Percentiles rank a stretch among this genome's conserved stretches.
Conservation (phyloP, 2,329 filamentous ascomycete species). For the Diaporthe capsici region DNA sequence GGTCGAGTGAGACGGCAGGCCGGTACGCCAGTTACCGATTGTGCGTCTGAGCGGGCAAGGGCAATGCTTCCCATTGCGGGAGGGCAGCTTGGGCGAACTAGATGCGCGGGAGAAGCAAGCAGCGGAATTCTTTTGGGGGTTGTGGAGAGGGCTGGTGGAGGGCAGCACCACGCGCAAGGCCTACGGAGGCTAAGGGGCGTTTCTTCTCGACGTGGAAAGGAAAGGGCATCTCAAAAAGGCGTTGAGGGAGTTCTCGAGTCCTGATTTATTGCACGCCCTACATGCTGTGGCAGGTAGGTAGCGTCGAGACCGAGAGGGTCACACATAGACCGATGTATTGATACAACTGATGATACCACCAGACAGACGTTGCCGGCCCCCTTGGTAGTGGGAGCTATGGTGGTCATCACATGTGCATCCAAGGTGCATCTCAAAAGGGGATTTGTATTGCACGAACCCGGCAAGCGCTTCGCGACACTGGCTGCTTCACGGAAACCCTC, state of each 20-base stretch:
- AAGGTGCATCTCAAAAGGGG: background rate
- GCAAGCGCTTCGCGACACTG: background rate
- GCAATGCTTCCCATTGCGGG: background rate
- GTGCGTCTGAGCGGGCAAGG: conserved; percentile 64
- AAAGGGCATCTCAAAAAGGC: conserved; percentile 39
- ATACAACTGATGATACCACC: conserved; percentile 12
- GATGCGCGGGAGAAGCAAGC: background rate
- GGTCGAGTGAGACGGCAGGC: conserved; percentile 94
- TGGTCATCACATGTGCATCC: background rate
- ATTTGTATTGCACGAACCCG: background rate
- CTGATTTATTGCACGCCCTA: conserved; percentile 28
- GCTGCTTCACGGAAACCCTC: background rate
- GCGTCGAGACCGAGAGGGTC: conserved; percentile 20
- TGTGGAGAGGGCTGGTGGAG: background rate
- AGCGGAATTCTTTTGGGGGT: background rate
- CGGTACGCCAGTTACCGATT: conserved; percentile 94
- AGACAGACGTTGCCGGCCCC: background rate
- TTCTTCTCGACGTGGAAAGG: conserved; percentile 33
- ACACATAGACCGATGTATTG: conserved; percentile 20
- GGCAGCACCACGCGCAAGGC: conserved; percentile 7
- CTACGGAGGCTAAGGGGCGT: conserved; percentile 26
- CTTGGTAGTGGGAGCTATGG: background rate
- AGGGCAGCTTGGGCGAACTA: background rate
- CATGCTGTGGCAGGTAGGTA: background rate
- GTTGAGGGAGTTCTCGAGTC: conserved; percentile 37